Evolutionary conservation across 2,329 filamentous ascomycete species (phyloP), one percentile per base, ranked within the genome.

Genomic region (Rutstroemia sp.): DNA sequence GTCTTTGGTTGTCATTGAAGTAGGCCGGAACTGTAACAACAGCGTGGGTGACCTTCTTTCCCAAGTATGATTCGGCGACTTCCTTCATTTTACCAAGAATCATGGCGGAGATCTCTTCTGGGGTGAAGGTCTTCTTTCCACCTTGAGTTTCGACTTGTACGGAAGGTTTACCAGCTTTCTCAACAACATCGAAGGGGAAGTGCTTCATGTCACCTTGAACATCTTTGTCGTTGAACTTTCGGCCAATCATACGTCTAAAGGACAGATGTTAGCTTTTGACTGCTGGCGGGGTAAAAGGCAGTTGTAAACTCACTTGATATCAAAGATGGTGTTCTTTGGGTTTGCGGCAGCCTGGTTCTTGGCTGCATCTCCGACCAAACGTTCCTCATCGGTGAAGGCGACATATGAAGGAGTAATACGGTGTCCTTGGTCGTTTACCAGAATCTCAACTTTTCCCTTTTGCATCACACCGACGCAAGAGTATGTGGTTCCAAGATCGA

Each of bases 261-360:
- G 21, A 27, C 12, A 16, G 21, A 25, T 45, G 8, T 41, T 65
- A 50, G 63, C 52, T 44, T 57, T 54, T 9, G 9, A 23, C 39
- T 45, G 23, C 27, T 19, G 10, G 14, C 38, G 19, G 27, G 8
- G 21, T 23, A 39, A 58, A n/a, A 10, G 30, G 12, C 21, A 21
- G 5, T 45, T 56, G 56, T 57, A 27, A 42, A 78, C 87, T 79
- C 77, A 94, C 91, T 97, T 99, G 84, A 96, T 89, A 79, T 99
- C 94, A 80, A 97, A 99, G 78, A 99, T 83, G 70, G 94, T 99
- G 83, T 97, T 97, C 74, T 77, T 77, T 63, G 94, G 94, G 89
- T 99, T 99, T 90, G 97, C 96, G 71, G 94, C 92, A 73, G 92
- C 94, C 86, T 96, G 92, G 83, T 99, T 99, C 89, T 97, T 99